Conservation (phyloP, 2,329 filamentous ascomycete species). For the Penicillium frequentans region DNA sequence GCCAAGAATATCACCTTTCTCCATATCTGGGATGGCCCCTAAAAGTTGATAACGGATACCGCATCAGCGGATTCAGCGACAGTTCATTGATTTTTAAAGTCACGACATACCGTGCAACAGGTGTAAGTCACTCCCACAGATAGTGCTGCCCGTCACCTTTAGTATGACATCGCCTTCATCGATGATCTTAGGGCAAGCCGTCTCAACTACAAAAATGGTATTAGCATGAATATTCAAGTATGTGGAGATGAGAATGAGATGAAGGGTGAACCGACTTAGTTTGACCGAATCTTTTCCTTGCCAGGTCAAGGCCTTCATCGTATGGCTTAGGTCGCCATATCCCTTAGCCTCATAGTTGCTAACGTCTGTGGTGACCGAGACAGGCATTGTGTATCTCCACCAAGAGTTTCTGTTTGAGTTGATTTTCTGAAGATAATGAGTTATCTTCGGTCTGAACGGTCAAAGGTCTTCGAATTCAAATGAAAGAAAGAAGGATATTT, state of each 20-base stretch:
- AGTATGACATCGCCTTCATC: conserved; percentile 77
- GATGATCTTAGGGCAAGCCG: conserved; percentile 69
- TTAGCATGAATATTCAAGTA: background rate
- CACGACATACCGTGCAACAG: conserved; percentile 39
- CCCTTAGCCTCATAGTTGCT: conserved; percentile 55
- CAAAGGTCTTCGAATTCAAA: no score
- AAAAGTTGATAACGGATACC: background rate
- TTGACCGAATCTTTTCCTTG: conserved; percentile 77
- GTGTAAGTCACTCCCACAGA: conserved; percentile 63
- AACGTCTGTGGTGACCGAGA: conserved; percentile 69
- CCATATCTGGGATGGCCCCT: conserved; percentile 56
- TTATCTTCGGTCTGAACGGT: background rate
- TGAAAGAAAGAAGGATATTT: no score
- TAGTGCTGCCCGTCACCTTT: conserved; percentile 68
- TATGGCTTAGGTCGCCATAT: conserved; percentile 55
- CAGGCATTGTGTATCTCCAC: conserved; percentile 18
- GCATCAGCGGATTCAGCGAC: background rate
- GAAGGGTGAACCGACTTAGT: conserved; percentile 48
- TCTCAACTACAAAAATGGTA: conserved; percentile 50
- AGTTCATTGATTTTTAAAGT: background rate
- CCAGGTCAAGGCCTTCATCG: conserved; percentile 81
- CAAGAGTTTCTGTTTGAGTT: background rate
- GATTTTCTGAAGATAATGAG: background rate
- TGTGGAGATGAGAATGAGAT: background rate
- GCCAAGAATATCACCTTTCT: conserved; percentile 67